These are phyloP conservation scores for Cardiosporidium cionae DNA, from an alignment of 169 alveolate species.

Conservation along the genomic window DNA sequence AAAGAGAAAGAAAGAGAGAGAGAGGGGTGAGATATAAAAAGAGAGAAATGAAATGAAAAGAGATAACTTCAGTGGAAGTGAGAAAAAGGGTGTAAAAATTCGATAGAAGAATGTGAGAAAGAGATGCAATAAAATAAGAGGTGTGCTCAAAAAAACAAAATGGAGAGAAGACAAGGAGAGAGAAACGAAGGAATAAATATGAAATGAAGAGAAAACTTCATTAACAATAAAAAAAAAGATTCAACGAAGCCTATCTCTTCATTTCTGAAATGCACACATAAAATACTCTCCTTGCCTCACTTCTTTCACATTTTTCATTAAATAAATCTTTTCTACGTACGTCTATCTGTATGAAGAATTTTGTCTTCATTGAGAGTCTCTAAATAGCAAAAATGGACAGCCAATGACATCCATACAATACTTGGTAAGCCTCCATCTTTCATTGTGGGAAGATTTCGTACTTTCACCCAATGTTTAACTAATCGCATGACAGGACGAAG, in stretches of 20 bases:
- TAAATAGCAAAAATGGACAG: constrained; percentile 29
- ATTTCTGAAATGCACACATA: background rate
- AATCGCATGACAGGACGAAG: constrained; percentile 69
- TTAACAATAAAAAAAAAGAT: no score
- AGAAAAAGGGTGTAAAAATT: no score
- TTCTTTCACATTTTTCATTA: background rate
- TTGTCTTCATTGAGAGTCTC: background rate
- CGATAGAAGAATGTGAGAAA: no score
- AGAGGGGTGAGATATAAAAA: background rate
- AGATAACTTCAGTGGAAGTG: no score
- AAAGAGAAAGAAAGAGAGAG: no score
- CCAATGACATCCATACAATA: constrained; percentile 75
- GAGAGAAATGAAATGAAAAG: no score
- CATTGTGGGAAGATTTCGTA: constrained; percentile 71
- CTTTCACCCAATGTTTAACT: constrained; percentile 64
- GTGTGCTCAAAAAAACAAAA: no score
- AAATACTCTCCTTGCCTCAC: background rate
- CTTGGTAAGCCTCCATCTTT: constrained; percentile 83
- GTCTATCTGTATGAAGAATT: background rate
- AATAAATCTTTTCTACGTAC: background rate
- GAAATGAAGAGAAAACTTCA: no score
- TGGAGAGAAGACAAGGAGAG: no score
- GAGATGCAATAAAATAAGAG: no score
- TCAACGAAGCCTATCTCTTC: no score
- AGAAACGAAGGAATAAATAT: no score